Evolutionary conservation across 2,329 filamentous ascomycete species (phyloP).

Genomic region (Cladophialophora psammophila): DNA sequence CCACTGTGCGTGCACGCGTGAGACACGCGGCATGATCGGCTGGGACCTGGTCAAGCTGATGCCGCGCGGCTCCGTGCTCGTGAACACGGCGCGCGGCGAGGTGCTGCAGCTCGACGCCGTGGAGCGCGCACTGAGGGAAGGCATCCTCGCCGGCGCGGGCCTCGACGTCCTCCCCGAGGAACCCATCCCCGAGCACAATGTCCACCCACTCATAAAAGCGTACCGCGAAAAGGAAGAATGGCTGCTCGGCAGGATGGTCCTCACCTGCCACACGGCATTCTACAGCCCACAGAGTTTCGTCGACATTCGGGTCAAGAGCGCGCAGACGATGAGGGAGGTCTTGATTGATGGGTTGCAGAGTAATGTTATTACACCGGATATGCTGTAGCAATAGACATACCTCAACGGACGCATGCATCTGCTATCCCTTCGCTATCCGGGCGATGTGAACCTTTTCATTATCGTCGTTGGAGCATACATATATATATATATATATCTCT

Average conservation of each 20-base stretch:
- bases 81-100: slow-evolving; percentile 73
- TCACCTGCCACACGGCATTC: slow-evolving; percentile 40
- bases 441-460: background rate
- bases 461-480: background rate
- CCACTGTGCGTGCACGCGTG: slow-evolving; percentile 69
- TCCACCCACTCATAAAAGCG: slow-evolving; percentile 38
- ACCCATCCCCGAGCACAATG: slow-evolving; percentile 35
- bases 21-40: slow-evolving; percentile 69
- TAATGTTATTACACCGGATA: slow-evolving; percentile 39
- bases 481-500: background rate
- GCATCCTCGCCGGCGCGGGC: slow-evolving; percentile 35
- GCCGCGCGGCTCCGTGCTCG: slow-evolving; percentile 66
- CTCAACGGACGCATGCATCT: background rate
- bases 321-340: slow-evolving; percentile 39
- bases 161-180: slow-evolving; percentile 39
- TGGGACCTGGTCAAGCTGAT: slow-evolving; percentile 60
- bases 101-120: slow-evolving; percentile 68
- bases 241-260: slow-evolving; percentile 34
- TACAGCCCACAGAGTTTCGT: slow-evolving; percentile 40
- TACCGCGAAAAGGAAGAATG: slow-evolving; percentile 37
- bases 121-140: slow-evolving; percentile 35
- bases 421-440: background rate
- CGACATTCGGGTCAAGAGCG: slow-evolving; percentile 37
- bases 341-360: slow-evolving; percentile 37
- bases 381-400: slow-evolving; percentile 28